Conservation (phyloP, 1,284 basidiomycete species). For the Papiliotrema nemorosa region DNA sequence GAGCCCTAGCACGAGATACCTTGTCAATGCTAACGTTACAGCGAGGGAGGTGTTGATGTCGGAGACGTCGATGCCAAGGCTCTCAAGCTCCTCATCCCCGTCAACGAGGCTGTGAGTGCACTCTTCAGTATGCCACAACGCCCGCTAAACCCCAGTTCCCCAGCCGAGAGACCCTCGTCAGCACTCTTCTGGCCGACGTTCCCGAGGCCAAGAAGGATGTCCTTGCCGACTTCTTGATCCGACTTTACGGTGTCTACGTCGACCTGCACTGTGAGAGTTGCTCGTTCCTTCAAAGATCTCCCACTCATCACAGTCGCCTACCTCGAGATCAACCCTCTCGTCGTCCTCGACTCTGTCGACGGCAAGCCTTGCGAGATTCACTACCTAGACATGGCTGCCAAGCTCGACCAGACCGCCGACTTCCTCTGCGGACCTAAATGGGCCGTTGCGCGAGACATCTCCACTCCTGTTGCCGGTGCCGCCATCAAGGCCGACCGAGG, state of each 20-base stretch:
- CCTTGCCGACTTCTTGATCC: slow-evolving; percentile 87
- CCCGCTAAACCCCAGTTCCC: slow-evolving; percentile 60
- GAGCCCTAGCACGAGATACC: no score
- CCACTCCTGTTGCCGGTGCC: slow-evolving; percentile 56
- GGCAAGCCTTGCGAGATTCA: slow-evolving; percentile 75
- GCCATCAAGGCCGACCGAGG: slow-evolving; percentile 82
- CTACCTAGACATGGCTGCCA: slow-evolving; percentile 99
- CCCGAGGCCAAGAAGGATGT: slow-evolving; percentile 75
- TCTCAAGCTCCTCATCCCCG: slow-evolving; percentile 80
- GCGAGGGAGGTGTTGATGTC: slow-evolving; percentile 95
- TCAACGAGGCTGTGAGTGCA: slow-evolving; percentile 50
- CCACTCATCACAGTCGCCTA: slow-evolving; percentile 65
- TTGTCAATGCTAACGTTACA: no score
- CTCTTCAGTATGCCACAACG: background rate
- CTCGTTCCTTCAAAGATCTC: slow-evolving; percentile 28
- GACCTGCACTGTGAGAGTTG: slow-evolving; percentile 71
- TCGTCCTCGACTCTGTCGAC: slow-evolving; percentile 80
- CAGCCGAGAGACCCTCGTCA: slow-evolving; percentile 68
- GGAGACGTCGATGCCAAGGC: slow-evolving; percentile 99
- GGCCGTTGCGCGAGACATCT: slow-evolving; percentile 91
- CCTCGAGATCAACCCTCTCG: slow-evolving; percentile 98
- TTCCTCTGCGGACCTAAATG: slow-evolving; percentile 98
- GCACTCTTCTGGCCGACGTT: slow-evolving; percentile 73
- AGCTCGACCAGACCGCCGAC: slow-evolving; percentile 95
- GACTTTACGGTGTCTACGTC: slow-evolving; percentile 95